Evolutionary conservation across 805 yeast species (phyloP).

Genomic region (Monosporozyma servazzii): DNA sequence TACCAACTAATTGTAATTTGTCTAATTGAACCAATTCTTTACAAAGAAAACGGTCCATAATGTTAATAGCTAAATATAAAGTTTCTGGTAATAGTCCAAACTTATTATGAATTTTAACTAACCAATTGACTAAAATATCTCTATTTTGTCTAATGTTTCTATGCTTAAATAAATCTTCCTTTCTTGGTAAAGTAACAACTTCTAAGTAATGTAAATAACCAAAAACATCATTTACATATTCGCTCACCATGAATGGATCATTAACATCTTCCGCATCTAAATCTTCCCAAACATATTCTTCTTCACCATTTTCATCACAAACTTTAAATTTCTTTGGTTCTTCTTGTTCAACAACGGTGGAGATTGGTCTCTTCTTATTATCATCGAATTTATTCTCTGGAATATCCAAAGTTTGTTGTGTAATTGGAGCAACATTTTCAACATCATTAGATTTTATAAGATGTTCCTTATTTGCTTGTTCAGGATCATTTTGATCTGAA

Average conservation of each 20-base stretch:
- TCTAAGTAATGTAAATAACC: conserved; percentile 69
- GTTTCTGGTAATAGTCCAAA: conserved; percentile 84
- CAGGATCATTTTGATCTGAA: background rate
- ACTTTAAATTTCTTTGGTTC: conserved; percentile 29
- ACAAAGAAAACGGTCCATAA: conserved; percentile 81
- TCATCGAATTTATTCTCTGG: conserved; percentile 12
- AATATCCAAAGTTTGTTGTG: background rate
- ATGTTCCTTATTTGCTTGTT: background rate
- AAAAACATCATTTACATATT: conserved; percentile 82
- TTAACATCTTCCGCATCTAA: conserved; percentile 69
- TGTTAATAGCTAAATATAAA: conserved; percentile 69
- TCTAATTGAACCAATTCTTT: conserved; percentile 69
- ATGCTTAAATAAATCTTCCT: conserved; percentile 33
- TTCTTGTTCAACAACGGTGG: conserved; percentile 27
- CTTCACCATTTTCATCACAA: conserved; percentile 25
- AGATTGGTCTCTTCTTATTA: conserved; percentile 29
- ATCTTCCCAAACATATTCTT: conserved; percentile 54
- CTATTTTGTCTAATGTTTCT: conserved; percentile 41
- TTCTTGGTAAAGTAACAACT: conserved; percentile 54
- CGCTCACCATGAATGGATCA: conserved; percentile 87
- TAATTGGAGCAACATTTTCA: background rate
- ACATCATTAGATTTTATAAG: background rate
- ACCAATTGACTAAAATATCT: conserved; percentile 87
- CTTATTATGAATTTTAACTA: conserved; percentile 78
- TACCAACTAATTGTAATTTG: conserved; percentile 75